Evolutionary conservation across 441 rosid genomes (phyloP).

Genomic region (Oxalis stricta): DNA sequence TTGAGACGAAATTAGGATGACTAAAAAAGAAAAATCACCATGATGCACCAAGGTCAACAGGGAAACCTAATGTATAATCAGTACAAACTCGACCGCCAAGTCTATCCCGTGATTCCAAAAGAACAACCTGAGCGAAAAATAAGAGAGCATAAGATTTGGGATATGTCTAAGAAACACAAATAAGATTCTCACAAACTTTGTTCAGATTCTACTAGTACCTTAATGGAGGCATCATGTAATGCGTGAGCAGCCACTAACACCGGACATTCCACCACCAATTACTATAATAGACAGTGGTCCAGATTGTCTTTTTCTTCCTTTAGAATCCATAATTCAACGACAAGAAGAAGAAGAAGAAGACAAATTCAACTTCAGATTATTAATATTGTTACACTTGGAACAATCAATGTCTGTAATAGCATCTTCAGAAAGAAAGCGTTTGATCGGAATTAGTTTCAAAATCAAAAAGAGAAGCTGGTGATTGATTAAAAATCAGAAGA

Average conservation of each 20-base stretch:
- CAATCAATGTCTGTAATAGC: not conserved
- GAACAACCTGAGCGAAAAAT: constrained; percentile 39
- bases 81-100: constrained; percentile 86
- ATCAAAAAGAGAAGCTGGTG: constrained; percentile 33
- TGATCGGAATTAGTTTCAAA: constrained; percentile 32
- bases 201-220: constrained; percentile 21
- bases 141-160: not conserved
- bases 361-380: not conserved
- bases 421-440: constrained; percentile 10
- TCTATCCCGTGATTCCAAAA: constrained; percentile 85
- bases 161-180: not conserved
- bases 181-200: not conserved
- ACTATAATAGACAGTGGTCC: constrained; percentile 69
- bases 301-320: constrained; percentile 33
- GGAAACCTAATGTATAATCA: constrained; percentile 81
- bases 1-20: not conserved
- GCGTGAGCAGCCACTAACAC: constrained; percentile 85
- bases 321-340: constrained; percentile 44
- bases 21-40: constrained; percentile 29
- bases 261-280: constrained; percentile 82
- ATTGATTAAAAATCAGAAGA: constrained; percentile 64
- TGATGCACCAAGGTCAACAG: constrained; percentile 90
- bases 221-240: constrained; percentile 77
- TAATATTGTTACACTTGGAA: not conserved
- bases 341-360: constrained; percentile 4